Percentiles rank a stretch among this genome's conserved stretches.
phyloP scores from a whole-genome alignment of 2,329 filamentous ascomycete species.

The Botrytis fabae region DNA sequence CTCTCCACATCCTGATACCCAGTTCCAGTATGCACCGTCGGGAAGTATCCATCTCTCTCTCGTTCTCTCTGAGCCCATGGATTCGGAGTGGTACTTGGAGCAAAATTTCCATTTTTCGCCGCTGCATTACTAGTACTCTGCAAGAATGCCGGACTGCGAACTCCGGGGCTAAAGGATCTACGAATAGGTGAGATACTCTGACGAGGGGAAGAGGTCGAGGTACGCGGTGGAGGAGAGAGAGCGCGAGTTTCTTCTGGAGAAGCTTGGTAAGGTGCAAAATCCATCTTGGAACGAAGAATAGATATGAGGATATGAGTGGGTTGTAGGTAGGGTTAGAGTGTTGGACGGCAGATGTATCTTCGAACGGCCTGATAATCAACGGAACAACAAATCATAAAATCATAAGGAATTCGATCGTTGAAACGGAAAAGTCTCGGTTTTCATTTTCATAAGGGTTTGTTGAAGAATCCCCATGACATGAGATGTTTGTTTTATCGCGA shows the following conservation, averaged over 20 bases:
- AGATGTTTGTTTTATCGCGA: slow-evolving; percentile 12
- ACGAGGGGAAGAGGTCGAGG: slow-evolving; percentile 38
- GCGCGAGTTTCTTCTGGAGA: slow-evolving; percentile 82
- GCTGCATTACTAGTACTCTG: slow-evolving; percentile 18
- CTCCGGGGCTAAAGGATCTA: slow-evolving; percentile 46
- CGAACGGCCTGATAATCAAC: background rate
- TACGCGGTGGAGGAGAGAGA: slow-evolving; percentile 64
- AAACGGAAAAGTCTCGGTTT: background rate
- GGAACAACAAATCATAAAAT: background rate
- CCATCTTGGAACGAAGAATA: slow-evolving; percentile 55
- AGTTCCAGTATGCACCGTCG: slow-evolving; percentile 13
- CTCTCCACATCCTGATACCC: slow-evolving; percentile 17
- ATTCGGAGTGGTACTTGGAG: slow-evolving; percentile 23
- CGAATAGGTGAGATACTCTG: slow-evolving; percentile 57
- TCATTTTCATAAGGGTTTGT: background rate
- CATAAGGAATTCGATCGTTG: background rate
- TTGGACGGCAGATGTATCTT: background rate
- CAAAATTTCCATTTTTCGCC: slow-evolving; percentile 33
- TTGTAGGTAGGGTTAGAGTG: background rate
- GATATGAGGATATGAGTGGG: background rate
- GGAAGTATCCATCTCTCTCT: slow-evolving; percentile 27
- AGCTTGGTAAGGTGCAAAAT: slow-evolving; percentile 97
- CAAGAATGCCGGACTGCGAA: slow-evolving; percentile 41
- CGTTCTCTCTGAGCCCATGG: slow-evolving; percentile 23
- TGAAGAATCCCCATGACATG: background rate